Evolutionary conservation across 192 early-diverging fungal species (phyloP).

Genomic region (Gaertneriomyces semiglobifer): DNA sequence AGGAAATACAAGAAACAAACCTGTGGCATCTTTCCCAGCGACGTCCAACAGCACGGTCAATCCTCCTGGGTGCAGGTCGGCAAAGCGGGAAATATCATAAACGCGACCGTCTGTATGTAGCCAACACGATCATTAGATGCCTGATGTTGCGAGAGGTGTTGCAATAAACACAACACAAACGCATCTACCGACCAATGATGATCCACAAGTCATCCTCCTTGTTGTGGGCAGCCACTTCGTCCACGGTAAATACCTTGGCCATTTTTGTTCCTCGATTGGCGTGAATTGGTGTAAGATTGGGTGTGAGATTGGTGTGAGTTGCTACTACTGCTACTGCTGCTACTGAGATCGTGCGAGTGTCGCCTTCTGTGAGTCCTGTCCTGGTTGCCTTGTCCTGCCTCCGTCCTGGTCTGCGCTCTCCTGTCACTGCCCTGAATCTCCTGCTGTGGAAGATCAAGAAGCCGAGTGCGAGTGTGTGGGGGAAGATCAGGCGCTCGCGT

Average conservation of each 20-base stretch:
- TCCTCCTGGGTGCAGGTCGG: slow-evolving; percentile 41
- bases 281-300: too few relatives aligned
- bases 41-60: slow-evolving; percentile 31
- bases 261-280: neutral
- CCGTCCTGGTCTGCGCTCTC: too few relatives aligned
- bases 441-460: too few relatives aligned
- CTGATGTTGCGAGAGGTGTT: neutral
- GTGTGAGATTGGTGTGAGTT: too few relatives aligned
- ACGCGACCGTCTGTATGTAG: slow-evolving; percentile 15
- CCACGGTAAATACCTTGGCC: slow-evolving; percentile 46
- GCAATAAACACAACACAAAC: slow-evolving; percentile 48
- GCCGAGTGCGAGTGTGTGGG: too few relatives aligned
- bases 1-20: slow-evolving; percentile 17
- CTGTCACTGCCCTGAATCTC: too few relatives aligned
- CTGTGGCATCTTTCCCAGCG: slow-evolving; percentile 43
- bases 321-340: too few relatives aligned
- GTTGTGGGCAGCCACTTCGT: slow-evolving; percentile 71
- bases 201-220: slow-evolving; percentile 72
- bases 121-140: neutral
- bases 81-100: slow-evolving; percentile 41
- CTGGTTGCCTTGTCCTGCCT: too few relatives aligned
- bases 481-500: too few relatives aligned
- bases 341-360: too few relatives aligned
- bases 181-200: slow-evolving; percentile 53
- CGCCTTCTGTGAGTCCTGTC: too few relatives aligned